Percentiles rank a stretch among this genome's conserved stretches.
Evolutionary conservation across 2,329 filamentous ascomycete genomes (phyloP).

Genomic region (Orbilia javanica): DNA sequence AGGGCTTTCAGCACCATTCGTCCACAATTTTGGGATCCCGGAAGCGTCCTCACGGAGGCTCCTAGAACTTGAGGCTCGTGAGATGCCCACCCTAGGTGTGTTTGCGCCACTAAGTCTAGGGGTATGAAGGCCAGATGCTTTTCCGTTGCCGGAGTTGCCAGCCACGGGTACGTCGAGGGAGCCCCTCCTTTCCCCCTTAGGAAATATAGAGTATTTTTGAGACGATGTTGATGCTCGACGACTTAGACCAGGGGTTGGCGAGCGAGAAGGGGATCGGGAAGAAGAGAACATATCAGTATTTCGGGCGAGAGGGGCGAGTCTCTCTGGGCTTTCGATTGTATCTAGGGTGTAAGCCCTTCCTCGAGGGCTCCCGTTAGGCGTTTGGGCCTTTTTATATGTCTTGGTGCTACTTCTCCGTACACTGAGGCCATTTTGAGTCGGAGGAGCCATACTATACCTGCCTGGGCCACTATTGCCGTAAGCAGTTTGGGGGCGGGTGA

Average conservation of each 20-base stretch:
- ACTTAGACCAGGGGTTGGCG: slow-evolving; percentile 26
- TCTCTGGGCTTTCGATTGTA: slow-evolving; percentile 7
- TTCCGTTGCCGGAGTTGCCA: neutral
- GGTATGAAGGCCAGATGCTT: slow-evolving; percentile 13
- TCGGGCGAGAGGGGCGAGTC: slow-evolving; percentile 5
- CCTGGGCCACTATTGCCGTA: slow-evolving; percentile 33
- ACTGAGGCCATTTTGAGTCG: neutral
- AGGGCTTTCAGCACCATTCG: slow-evolving; percentile 47
- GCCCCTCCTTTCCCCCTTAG: slow-evolving; percentile 11
- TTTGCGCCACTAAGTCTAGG: slow-evolving; percentile 1
- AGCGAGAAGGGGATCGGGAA: slow-evolving; percentile 21
- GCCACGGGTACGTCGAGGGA: slow-evolving; percentile 18
- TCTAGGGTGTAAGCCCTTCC: slow-evolving; percentile 41
- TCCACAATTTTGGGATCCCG: slow-evolving; percentile 53
- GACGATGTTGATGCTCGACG: slow-evolving; percentile 25
- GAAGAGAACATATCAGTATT: slow-evolving; percentile 12
- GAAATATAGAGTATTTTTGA: slow-evolving; percentile 37
- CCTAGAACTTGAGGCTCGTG: slow-evolving; percentile 33
- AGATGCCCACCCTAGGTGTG: slow-evolving; percentile 32
- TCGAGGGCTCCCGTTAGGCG: neutral
- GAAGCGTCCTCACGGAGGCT: slow-evolving; percentile 52
- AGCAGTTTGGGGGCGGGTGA: slow-evolving; percentile 39
- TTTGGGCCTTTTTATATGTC: slow-evolving; percentile 12
- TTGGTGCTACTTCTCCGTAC: slow-evolving; percentile 29
- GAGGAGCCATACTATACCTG: slow-evolving; percentile 40